Evolutionary conservation across 2,329 filamentous ascomycete genomes (phyloP), one percentile per base, ranked within the genome.

Genomic region (Ceratocystis albifundus): DNA sequence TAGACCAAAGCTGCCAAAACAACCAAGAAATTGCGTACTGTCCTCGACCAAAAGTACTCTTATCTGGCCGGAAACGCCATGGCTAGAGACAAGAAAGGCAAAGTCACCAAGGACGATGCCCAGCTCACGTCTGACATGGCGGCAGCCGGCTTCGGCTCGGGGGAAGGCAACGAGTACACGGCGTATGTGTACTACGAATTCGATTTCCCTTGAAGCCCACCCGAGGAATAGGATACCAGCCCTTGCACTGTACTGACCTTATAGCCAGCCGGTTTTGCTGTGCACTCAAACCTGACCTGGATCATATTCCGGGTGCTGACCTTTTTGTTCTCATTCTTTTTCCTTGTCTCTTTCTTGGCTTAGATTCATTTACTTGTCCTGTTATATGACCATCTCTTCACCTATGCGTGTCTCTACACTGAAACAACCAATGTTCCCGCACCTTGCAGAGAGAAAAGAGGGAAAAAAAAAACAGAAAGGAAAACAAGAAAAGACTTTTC

Each of bases 181-280:
- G 88, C 94, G 50, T 99, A 95, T 77, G 94, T 97, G 74, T 96
- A 92, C 80, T 99, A 97, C 77, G 90, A 96, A 74, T 89, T 97
- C 74, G 89, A 94, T 74, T 85, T 97, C 67, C 80, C 80, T 41
- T 80, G 25, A 41, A 41, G 12, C 36, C 10, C 36, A 3, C 36
- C 36, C 12, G 10, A 12, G 36, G 10, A 12, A 41, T 41, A 41
- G 36, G 22, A 53, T 25, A 15, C 7, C 8, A 22, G 12, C 7
- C 20, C 48, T 53, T 48, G 57, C 46, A 15, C 36, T 17, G 4
- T 20, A n/a, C 55, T 68, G 53, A 12, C 53, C 22, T 25, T 22
- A 6, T 65, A 20, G n/a, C 48, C 46, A 53, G 22, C 20, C 20
- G 15, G 36, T 41, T 41, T 41, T 41, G 36, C 36, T 41, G 36